phyloP scores from a whole-genome alignment of 306 rosid species.

The Fragaria ananassa region DNA sequence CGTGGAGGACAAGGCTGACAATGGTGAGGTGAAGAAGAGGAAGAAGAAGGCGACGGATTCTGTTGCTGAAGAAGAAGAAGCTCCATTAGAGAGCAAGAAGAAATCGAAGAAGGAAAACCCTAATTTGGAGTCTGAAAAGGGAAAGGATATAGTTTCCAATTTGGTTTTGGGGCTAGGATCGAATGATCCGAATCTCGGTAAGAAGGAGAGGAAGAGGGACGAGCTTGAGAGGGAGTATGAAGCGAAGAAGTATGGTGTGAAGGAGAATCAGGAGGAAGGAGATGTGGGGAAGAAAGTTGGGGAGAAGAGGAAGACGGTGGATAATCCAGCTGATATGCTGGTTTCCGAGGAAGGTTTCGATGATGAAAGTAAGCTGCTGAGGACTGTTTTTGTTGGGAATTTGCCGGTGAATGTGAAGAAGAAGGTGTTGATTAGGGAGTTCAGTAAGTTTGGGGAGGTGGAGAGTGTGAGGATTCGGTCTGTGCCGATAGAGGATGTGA shows the following conservation, averaged over 20 bases:
- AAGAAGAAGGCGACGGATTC: slow-evolving; percentile 28
- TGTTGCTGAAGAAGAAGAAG: background rate
- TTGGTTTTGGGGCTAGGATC: slow-evolving; percentile 7
- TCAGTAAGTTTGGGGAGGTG: slow-evolving; percentile 77
- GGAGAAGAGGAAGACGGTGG: slow-evolving; percentile 70
- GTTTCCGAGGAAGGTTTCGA: slow-evolving; percentile 80
- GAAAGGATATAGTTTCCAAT: background rate
- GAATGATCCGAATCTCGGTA: background rate
- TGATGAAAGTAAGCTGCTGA: slow-evolving; percentile 76
- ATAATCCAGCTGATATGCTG: slow-evolving; percentile 66
- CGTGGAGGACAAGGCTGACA: no score
- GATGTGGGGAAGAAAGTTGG: slow-evolving; percentile 46
- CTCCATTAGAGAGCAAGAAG: slow-evolving; percentile 27
- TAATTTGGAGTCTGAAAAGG: slow-evolving; percentile 17
- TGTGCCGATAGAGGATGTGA: slow-evolving; percentile 78
- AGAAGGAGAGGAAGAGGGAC: slow-evolving; percentile 79
- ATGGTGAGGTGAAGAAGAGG: slow-evolving; percentile 36
- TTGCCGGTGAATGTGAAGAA: slow-evolving; percentile 74
- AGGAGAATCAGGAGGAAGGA: slow-evolving; percentile 29
- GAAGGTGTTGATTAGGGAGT: slow-evolving; percentile 70
- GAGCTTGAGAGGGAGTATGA: slow-evolving; percentile 86
- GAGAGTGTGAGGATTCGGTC: slow-evolving; percentile 95
- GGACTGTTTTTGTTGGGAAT: slow-evolving; percentile 93
- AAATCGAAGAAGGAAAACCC: slow-evolving; percentile 23
- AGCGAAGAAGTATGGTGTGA: slow-evolving; percentile 57